Percentiles rank a stretch among this genome's conserved stretches.
phyloP scores from a whole-genome alignment of 768 basidiomycete genomes.

The Mrakia hoshinonis region DNA sequence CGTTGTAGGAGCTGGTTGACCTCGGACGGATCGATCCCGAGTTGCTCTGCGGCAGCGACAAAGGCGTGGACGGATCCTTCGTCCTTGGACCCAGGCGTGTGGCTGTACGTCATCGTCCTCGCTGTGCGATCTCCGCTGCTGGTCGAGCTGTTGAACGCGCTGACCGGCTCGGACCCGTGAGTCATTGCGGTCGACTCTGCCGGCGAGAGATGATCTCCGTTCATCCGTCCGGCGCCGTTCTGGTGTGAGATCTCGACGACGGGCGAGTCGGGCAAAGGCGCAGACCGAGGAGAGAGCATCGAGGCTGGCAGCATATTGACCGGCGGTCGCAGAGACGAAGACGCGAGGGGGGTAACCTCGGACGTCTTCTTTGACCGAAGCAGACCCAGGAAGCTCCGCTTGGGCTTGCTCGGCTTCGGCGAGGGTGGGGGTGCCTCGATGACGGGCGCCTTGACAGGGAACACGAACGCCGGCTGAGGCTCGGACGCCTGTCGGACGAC shows the following conservation, averaged over 20 bases:
- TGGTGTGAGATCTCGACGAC: slow-evolving; percentile 6
- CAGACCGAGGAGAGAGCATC: background rate
- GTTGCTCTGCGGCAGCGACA: slow-evolving; percentile 8
- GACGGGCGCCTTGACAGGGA: background rate
- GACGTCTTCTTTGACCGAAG: background rate
- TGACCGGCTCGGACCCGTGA: background rate
- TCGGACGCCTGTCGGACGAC: background rate
- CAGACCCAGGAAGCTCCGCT: slow-evolving; percentile 6
- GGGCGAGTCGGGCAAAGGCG: background rate
- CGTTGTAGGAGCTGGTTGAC: slow-evolving; percentile 12
- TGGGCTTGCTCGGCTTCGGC: background rate
- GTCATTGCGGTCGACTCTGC: background rate
- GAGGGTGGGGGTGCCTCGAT: background rate
- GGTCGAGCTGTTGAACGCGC: background rate
- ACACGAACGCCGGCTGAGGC: background rate
- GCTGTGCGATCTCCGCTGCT: background rate
- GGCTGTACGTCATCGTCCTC: background rate
- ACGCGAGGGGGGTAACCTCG: background rate
- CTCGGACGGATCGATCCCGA: slow-evolving; percentile 22
- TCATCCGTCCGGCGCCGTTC: background rate
- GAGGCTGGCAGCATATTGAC: background rate
- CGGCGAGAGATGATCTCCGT: background rate
- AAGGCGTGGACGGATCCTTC: slow-evolving; percentile 18
- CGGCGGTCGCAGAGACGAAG: background rate
- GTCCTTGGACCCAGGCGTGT: background rate